Evolutionary conservation across 2,329 filamentous ascomycete genomes (phyloP).

Genomic region (Neofusicoccum ribis): DNA sequence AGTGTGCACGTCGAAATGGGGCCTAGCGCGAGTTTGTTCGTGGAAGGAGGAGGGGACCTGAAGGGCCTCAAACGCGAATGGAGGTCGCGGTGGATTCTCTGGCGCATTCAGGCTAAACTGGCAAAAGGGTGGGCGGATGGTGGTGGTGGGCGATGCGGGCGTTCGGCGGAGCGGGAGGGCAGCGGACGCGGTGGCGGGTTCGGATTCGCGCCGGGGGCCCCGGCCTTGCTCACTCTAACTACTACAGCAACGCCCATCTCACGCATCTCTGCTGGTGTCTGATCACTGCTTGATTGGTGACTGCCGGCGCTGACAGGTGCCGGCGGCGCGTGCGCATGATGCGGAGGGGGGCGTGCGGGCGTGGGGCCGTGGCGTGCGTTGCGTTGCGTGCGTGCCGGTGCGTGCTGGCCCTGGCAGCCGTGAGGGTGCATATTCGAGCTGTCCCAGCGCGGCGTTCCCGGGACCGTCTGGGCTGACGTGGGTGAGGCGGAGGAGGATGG

Average conservation of each 20-base stretch:
- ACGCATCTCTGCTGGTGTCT: not conserved
- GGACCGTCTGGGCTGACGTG: no score
- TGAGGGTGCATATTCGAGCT: no score
- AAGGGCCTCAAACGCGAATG: no score
- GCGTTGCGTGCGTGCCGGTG: no score
- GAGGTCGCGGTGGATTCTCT: not conserved
- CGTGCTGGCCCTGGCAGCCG: not conserved
- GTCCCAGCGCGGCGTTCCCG: no score
- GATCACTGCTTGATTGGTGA: not conserved
- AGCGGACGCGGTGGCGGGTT: not conserved
- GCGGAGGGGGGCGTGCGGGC: not conserved
- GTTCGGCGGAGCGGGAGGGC: conserved; percentile 9
- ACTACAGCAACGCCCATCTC: not conserved
- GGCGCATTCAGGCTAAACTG: conserved; percentile 5
- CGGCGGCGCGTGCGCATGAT: conserved; percentile 1
- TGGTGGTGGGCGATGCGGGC: no score
- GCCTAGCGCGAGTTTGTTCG: no score
- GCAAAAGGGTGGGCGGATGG: no score
- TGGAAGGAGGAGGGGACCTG: no score
- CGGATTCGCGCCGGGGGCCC: not conserved
- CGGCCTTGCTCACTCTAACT: not conserved
- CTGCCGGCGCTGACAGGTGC: not conserved
- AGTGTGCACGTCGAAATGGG: no score
- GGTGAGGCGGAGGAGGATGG: no score
- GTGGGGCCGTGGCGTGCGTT: no score